Evolutionary conservation across 1,139 yeast species (phyloP), one percentile per base, ranked within the genome.

Genomic region (Kluyveromyces sp.): DNA sequence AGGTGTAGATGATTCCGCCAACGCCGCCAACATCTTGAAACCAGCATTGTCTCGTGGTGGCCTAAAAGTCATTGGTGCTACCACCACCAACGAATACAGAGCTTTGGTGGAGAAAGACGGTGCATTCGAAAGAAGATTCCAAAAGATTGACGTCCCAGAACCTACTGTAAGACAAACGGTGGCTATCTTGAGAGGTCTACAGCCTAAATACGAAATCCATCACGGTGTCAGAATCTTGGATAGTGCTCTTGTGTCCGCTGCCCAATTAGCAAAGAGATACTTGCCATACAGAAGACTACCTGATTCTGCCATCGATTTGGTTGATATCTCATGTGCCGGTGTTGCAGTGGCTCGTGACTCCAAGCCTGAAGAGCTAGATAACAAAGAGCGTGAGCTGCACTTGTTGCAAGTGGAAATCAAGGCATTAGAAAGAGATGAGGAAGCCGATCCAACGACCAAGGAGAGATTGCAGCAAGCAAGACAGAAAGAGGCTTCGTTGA

Each of bases 261-360:
- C 98, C 20, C 95, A 86, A 64, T 71, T 94, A 56, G 98, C 98
- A 26, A 84, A 94, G 38, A 77, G 98, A 55, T 92, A 92, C 63
- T 75, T 92, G 56, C 94, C 98, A 4, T 89, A 89, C 69, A 80
- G 98, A 68, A 85, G 94, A 61, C 74, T 94, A 55, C 99, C 99
- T 4, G 99, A 92, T 65, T 86, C 96, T 15, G 99, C 99, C 1
- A 95, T 92, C 49, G 99, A 92, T 66, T 73, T 92, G 57, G 87
- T 92, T 53, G 99, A 92, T 70, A 96, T 92, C 64, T 78, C 96
- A 8, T 95, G 97, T 42, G 98, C 98, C 1, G 80, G 95, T 46
- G 98, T 92, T 40, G 97, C 97, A 1, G 98, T 92, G 43, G 96
- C 96, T 2, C 80, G 98, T 66, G 98, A 92, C 62, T 89, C 97